Evolutionary conservation across 768 basidiomycete genomes (phyloP).

Genomic region (Leccinellum albellum): DNA sequence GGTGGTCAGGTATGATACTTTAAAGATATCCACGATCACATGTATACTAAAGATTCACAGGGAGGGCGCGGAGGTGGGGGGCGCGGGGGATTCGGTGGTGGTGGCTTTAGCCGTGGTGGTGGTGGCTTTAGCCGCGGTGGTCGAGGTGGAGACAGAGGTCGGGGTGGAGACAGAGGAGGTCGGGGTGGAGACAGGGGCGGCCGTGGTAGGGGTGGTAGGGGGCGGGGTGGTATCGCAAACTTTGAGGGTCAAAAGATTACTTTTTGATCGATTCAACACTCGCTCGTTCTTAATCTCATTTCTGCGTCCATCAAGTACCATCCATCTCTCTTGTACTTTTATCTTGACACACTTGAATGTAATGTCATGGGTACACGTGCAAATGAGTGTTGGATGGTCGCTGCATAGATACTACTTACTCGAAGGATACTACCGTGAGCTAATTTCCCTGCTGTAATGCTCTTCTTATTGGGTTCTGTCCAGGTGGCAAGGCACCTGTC

Average conservation of each 20-base stretch:
- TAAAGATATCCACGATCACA: neutral
- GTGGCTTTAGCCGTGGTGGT: constrained; percentile 41
- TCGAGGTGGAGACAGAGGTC: constrained; percentile 38
- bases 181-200: constrained; percentile 40
- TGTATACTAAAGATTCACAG: constrained; percentile 3
- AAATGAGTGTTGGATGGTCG: neutral
- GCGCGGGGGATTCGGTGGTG: constrained; percentile 36
- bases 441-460: constrained; percentile 44
- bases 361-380: neutral
- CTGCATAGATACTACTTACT: neutral
- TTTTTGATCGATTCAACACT: constrained; percentile 31
- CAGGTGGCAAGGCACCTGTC: constrained; percentile 61
- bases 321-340: neutral
- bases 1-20: constrained; percentile 42
- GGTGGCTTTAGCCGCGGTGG: constrained; percentile 37
- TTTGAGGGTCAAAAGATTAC: constrained; percentile 53
- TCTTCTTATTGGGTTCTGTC: constrained; percentile 69
- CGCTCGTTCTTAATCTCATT: neutral
- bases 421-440: neutral
- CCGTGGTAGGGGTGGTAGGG: constrained; percentile 34
- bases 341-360: neutral
- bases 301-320: neutral
- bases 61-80: constrained; percentile 35
- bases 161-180: constrained; percentile 36
- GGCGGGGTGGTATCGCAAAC: constrained; percentile 51